These are phyloP conservation scores for Posidonia oceanica DNA, from an alignment of 116 monocot genomes.

Conservation along the genomic window DNA sequence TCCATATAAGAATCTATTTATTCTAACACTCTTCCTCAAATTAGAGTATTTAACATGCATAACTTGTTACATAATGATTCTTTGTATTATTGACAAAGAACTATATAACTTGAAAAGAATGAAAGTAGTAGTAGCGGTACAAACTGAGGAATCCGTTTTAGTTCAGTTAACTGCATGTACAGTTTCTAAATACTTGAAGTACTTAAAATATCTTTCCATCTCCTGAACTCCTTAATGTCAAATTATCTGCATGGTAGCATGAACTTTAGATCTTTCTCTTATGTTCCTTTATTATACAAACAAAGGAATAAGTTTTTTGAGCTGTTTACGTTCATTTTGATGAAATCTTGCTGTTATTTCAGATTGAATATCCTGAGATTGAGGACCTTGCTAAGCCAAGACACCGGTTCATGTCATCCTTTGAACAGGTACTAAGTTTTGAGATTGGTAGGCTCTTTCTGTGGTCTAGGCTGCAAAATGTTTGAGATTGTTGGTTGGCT, in stretches of 20 bases:
- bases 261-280: background rate
- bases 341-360: slow-evolving; percentile 6
- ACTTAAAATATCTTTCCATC: slow-evolving; percentile 2
- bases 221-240: background rate
- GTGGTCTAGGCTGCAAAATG: background rate
- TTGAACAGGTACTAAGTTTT: slow-evolving; percentile 46
- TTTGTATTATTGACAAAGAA: no score
- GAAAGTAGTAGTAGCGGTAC: no score
- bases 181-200: background rate
- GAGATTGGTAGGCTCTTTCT: background rate
- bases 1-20: no score
- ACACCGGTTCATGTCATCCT: slow-evolving; percentile 87
- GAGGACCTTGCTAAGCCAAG: slow-evolving; percentile 74
- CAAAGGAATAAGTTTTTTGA: background rate
- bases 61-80: no score
- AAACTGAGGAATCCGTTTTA: no score
- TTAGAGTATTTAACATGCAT: no score
- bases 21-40: no score
- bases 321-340: slow-evolving; percentile 1
- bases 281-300: no score
- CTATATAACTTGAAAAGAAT: no score
- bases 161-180: no score
- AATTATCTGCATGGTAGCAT: background rate
- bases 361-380: slow-evolving; percentile 90
- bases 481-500: background rate